phyloP scores from a whole-genome alignment of 192 early-diverging fungal species.

The Powellomyces hirtus region DNA sequence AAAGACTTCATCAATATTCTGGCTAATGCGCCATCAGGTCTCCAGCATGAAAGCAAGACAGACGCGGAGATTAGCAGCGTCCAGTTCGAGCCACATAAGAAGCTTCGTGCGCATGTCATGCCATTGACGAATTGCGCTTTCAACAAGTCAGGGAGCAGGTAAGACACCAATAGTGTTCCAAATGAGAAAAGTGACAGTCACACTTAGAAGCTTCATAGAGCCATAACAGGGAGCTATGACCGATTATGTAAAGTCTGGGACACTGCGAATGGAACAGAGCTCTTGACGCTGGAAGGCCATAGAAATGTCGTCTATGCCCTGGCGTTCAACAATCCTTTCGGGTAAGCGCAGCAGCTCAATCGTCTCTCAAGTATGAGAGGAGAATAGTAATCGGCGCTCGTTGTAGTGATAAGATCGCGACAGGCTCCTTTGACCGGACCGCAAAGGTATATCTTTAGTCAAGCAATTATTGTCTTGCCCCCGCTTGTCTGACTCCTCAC shows the following conservation, averaged over 20 bases:
- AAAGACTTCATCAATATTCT: background rate
- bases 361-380: too few species aligned
- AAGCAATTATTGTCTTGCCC: background rate
- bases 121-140: slow-evolving; percentile 55
- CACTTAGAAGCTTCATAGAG: slow-evolving; percentile 15
- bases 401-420: slow-evolving; percentile 49
- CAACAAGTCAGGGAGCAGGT: slow-evolving; percentile 46
- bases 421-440: slow-evolving; percentile 55
- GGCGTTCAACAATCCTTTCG: slow-evolving; percentile 52
- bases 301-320: slow-evolving; percentile 52
- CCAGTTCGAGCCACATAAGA: slow-evolving; percentile 30
- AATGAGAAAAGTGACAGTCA: background rate
- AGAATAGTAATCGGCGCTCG: too few species aligned
- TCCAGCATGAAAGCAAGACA: too few species aligned
- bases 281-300: slow-evolving; percentile 45
- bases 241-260: slow-evolving; percentile 49
- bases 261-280: slow-evolving; percentile 36
- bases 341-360: too few species aligned
- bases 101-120: slow-evolving; percentile 42
- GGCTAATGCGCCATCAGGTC: background rate
- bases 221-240: slow-evolving; percentile 52
- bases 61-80: background rate
- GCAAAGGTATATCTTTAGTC: slow-evolving; percentile 32
- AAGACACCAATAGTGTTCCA: background rate
- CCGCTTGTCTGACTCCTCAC: background rate